Conservation (phyloP, 176 grass and related monocot species). For the Oryza glumipatula region DNA sequence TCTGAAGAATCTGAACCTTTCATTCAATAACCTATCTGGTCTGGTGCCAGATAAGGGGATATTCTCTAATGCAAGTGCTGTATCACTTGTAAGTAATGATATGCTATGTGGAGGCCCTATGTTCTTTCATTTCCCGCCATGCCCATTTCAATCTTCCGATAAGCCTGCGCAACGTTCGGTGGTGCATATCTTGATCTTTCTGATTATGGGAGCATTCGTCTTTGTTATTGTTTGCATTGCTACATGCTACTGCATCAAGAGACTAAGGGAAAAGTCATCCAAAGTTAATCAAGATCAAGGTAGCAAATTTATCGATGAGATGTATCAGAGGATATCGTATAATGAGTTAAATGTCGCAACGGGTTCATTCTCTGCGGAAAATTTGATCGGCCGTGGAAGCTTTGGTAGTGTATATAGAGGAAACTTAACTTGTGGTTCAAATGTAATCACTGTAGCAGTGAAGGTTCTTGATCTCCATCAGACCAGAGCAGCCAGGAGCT, state of each 20-base stretch:
- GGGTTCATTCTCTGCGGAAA: background rate
- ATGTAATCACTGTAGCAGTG: background rate
- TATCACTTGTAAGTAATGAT: conserved; percentile 26
- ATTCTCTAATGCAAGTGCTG: conserved; percentile 8
- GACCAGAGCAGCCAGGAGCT: conserved; percentile 7
- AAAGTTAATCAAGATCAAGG: background rate
- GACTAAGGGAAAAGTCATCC: background rate
- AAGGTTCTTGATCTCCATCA: conserved; percentile 8
- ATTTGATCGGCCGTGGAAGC: conserved; percentile 15
- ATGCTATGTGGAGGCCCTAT: conserved; percentile 40
- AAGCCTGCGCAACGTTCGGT: background rate
- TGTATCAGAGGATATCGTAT: conserved; percentile 17
- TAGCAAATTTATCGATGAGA: background rate
- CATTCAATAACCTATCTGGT: conserved; percentile 1
- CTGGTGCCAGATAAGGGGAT: background rate
- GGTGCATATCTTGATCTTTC: background rate
- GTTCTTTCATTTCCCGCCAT: conserved; percentile 18
- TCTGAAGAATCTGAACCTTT: background rate
- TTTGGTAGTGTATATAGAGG: conserved; percentile 18
- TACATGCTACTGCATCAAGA: background rate
- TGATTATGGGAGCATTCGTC: background rate
- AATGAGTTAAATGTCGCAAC: background rate
- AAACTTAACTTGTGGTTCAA: background rate
- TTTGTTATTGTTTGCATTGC: background rate
- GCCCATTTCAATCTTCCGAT: background rate